These are phyloP conservation scores for Penicillium sp. DNA, from an alignment of 2,329 filamentous ascomycete species.

Conservation along the genomic window DNA sequence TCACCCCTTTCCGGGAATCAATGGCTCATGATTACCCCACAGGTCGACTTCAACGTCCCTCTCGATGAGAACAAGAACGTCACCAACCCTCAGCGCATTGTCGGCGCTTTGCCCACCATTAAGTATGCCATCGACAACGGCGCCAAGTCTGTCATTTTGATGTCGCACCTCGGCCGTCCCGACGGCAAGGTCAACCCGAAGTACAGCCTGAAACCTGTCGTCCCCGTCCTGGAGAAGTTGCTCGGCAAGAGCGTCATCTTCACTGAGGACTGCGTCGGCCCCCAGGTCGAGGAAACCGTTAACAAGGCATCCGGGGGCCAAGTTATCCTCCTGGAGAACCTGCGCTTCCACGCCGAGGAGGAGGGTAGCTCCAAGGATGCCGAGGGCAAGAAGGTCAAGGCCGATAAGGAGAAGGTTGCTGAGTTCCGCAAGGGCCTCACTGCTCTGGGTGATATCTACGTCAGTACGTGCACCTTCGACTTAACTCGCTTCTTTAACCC, in stretches of 20 bases:
- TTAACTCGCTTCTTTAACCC: neutral
- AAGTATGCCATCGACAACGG: constrained; percentile 87
- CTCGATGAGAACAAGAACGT: constrained; percentile 89
- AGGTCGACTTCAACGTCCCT: constrained; percentile 99
- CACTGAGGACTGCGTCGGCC: constrained; percentile 82
- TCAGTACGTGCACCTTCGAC: constrained; percentile 62
- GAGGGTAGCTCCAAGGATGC: constrained; percentile 93
- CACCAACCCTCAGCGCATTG: constrained; percentile 98
- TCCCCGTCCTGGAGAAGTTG: constrained; percentile 85
- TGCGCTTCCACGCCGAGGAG: constrained; percentile 97
- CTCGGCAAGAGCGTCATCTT: constrained; percentile 80
- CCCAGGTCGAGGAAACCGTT: constrained; percentile 84
- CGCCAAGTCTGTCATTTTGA: constrained; percentile 88
- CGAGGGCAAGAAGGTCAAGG: constrained; percentile 96
- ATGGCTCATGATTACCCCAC: constrained; percentile 13
- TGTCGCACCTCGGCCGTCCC: constrained; percentile 97
- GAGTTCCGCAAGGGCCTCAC: constrained; percentile 95
- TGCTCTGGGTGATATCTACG: constrained; percentile 87
- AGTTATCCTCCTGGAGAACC: constrained; percentile 90
- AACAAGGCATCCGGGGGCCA: constrained; percentile 75
- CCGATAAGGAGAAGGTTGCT: constrained; percentile 85
- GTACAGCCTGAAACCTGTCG: constrained; percentile 91
- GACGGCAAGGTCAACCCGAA: constrained; percentile 85
- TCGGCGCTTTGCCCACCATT: constrained; percentile 90
- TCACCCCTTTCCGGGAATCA: constrained; percentile 9